phyloP scores from a whole-genome alignment of 1,284 basidiomycete genomes.

The Pterulicium gracile region DNA sequence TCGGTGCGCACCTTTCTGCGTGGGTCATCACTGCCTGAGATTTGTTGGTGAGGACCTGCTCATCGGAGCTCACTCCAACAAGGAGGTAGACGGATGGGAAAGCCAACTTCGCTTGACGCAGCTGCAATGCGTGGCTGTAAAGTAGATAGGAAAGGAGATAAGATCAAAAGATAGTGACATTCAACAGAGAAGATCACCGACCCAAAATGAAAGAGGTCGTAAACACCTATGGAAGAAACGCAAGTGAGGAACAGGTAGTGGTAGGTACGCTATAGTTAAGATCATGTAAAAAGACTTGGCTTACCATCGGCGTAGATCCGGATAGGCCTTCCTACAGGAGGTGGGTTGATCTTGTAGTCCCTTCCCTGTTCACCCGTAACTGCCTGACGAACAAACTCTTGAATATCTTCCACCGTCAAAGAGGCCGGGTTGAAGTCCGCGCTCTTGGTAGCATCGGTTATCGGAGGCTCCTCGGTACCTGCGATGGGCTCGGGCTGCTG shows the following conservation, averaged over 20 bases:
- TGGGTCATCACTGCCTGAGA: conserved; percentile 79
- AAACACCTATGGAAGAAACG: conserved; percentile 50
- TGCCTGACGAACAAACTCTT: conserved; percentile 51
- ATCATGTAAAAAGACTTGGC: no score
- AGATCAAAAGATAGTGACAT: conserved; percentile 7
- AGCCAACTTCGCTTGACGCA: conserved; percentile 90
- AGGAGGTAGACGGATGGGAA: conserved; percentile 86
- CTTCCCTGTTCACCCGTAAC: conserved; percentile 54
- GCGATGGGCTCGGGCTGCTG: conserved; percentile 18
- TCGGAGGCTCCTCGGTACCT: conserved; percentile 30
- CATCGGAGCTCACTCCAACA: conserved; percentile 84
- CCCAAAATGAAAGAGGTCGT: conserved; percentile 94
- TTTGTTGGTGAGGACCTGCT: conserved; percentile 69
- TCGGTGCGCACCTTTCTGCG: conserved; percentile 63
- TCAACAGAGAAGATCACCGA: conserved; percentile 24
- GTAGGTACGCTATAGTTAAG: conserved; percentile 2
- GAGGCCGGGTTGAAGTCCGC: conserved; percentile 57
- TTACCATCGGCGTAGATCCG: conserved; percentile 90
- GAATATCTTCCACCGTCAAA: conserved; percentile 64
- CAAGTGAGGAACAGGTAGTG: conserved; percentile 12
- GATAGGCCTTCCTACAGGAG: conserved; percentile 72
- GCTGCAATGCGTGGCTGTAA: conserved; percentile 79
- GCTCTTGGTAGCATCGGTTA: conserved; percentile 26
- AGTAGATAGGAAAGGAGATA: conserved; percentile 7
- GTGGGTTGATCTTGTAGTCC: conserved; percentile 77